Evolutionary conservation across 495 filamentous ascomycete genomes (phyloP), one percentile per base, ranked within the genome.

Genomic region (Chlorociboria aeruginascens): DNA sequence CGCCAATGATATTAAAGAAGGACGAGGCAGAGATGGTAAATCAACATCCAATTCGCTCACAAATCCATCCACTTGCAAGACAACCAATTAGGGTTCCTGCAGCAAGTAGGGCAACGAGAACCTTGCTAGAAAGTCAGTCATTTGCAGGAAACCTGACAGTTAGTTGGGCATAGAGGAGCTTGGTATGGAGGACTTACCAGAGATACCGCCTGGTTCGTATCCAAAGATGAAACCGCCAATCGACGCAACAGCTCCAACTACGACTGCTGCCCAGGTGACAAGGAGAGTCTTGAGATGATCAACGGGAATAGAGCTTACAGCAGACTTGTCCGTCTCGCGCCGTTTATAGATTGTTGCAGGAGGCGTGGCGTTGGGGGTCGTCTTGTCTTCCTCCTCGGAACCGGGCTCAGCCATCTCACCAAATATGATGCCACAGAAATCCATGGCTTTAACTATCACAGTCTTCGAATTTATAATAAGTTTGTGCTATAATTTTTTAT

Each of bases 201-300:
- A 61, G 36, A 63, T 53, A 43, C 59, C 54, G 46, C 68, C 54
- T 62, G 82, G 82, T 46, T 83, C 80, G 62, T 86, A 86, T 51
- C 84, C 84, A 53, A 87, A 87, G 63, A 87, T 82, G 66, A 88
- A 85, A 50, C 84, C 83, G 58, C 84, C 83, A 69, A 88, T 84
- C 16, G 81, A 72, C 45, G 74, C 70, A 38, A 73, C 63, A 25
- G 53, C 46, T 7, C 70, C 70, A 37, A 73, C 57, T 32, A 66
- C 57, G 44, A 64, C 34, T 9, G 71, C 63, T 3, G 66, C 37
- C 29, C 59, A 40, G 13, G 69, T 73, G 41, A 71, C 44, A 14
- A 3, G 8, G 2, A 25, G 20, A 25, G 20, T 25, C 4, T 1
- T 4, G 4, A 25, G 20, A 25, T 1, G 4, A 25, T 25, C 20